Conservation (phyloP, 495 filamentous ascomycete genomes). For the Tuber magnatum region DNA sequence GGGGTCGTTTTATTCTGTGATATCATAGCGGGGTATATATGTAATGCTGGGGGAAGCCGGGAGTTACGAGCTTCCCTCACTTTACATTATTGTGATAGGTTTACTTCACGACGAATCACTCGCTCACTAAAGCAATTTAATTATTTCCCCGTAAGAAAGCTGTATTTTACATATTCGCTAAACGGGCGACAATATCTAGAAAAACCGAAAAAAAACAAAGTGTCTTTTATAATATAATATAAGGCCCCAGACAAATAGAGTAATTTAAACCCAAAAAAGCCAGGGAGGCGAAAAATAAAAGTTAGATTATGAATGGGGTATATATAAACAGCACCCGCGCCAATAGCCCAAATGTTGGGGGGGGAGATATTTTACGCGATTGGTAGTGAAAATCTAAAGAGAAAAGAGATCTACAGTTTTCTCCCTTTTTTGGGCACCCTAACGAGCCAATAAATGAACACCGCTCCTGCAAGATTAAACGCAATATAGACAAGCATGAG, state of each 20-base stretch:
- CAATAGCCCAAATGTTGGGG: background rate
- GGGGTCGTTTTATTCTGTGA: no score
- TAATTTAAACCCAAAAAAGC: background rate
- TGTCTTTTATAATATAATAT: background rate
- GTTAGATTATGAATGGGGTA: background rate
- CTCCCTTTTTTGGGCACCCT: constrained; percentile 65
- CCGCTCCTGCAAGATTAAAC: constrained; percentile 69
- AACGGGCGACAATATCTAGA: background rate
- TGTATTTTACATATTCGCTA: background rate
- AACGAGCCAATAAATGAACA: constrained; percentile 70
- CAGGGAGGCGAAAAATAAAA: background rate
- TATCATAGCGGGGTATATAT: no score
- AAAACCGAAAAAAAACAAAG: background rate
- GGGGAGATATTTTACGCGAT: background rate
- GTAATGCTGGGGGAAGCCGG: no score
- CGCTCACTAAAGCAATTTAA: background rate
- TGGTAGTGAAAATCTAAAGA: background rate
- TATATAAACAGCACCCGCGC: background rate
- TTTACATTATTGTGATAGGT: background rate
- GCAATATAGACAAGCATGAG: constrained; percentile 52
- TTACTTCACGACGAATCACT: background rate
- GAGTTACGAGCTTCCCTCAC: background rate
- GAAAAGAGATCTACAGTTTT: constrained; percentile 32
- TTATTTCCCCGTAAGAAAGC: background rate
- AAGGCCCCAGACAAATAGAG: background rate